Evolutionary conservation across 2,329 filamentous ascomycete species (phyloP), one percentile per base, ranked within the genome.

Genomic region (Metarhizium sp.): DNA sequence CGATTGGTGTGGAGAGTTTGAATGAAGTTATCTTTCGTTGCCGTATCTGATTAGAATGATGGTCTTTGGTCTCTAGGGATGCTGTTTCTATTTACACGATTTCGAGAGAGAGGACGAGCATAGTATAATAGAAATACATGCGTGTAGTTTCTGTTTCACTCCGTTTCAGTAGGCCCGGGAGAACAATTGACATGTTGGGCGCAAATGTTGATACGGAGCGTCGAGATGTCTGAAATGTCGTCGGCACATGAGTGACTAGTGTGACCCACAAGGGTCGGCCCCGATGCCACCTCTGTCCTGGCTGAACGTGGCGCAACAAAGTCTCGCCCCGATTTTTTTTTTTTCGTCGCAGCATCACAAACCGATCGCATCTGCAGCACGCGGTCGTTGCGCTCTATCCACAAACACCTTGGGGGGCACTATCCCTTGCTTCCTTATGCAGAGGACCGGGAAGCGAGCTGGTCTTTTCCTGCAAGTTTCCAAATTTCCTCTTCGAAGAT

Each of bases 1-100:
- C 30, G 50, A 18, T 53, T 45, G 29, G 51, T 45, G 46, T 32
- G 53, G 34, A 48, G 42, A 53, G 46, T 50, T 55, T 55, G 46
- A 55, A 55, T 48, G 40, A 18, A 40, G 14, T 53, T 43, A 11
- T 40, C 30, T 50, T 50, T 48, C 54, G 36, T 42, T 30, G 54
- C 38, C 13, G 25, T 30, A 48, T 30, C 25, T 14, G 6, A 2
- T 48, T 48, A 48, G 20, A 48, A 16, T n/a, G 11, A 30, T 48
- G 11, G 6, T 30, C 14, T 48, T 48, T 48, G 45, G 14, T 48
- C 6, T n/a, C 13, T 48, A 3, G 45, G 45, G 20, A 48, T 25
- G 11, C 20, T 32, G 16, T 48, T 48, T 48, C 42, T 30, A 48
- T 48, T 30, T 16, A 30, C 25, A 5, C 30, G 45, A 6, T 30